phyloP scores from a whole-genome alignment of 441 rosid genomes.

The Macaranga tanarius region DNA sequence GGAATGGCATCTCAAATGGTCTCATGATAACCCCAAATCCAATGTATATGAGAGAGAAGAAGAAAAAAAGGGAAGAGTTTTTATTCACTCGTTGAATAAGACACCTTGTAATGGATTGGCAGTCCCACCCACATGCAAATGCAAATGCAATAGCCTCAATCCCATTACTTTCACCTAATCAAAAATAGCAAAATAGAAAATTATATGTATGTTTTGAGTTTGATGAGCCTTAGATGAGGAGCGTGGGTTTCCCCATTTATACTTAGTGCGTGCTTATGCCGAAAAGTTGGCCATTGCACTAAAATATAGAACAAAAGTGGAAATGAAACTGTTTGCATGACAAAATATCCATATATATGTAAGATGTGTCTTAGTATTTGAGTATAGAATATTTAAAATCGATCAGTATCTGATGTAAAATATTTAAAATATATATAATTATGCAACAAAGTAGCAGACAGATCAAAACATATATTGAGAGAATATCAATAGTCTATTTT shows the following conservation, averaged over 20 bases:
- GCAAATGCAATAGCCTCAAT: neutral
- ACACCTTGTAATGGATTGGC: neutral
- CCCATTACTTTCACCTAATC: neutral
- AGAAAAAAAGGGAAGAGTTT: neutral
- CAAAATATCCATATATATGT: too few species aligned
- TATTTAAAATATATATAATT: too few species aligned
- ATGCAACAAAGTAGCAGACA: too few species aligned
- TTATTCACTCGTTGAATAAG: constrained; percentile 4
- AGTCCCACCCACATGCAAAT: constrained; percentile 9
- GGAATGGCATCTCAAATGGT: neutral
- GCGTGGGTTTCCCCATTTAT: neutral
- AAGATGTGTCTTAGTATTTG: too few species aligned
- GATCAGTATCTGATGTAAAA: too few species aligned
- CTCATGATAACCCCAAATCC: neutral
- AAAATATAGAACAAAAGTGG: too few species aligned
- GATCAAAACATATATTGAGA: too few species aligned
- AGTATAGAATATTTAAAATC: too few species aligned
- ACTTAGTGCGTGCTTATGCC: too few species aligned
- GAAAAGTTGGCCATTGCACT: too few species aligned
- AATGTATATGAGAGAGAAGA: neutral
- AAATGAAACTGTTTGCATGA: too few species aligned
- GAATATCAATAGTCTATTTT: too few species aligned
- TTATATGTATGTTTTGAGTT: neutral
- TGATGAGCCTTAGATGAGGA: neutral
- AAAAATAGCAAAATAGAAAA: neutral